Evolutionary conservation across 1,284 basidiomycete genomes (phyloP), one percentile per base, ranked within the genome.

Genomic region (Cutaneotrichosporon sp.): DNA sequence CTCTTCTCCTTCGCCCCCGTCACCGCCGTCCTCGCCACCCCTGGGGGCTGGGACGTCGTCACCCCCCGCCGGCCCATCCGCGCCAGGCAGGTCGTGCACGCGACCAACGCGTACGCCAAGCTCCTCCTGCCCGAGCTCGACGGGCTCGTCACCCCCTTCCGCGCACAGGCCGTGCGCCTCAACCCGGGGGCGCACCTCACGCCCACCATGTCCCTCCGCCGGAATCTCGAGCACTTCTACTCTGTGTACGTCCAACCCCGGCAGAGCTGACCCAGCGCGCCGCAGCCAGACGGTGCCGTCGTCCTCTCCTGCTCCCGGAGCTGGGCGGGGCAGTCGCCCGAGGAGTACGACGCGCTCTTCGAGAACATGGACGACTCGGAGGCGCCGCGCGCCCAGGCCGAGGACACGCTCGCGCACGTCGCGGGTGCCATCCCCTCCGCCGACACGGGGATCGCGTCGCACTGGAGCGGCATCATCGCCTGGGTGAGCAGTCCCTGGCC

Each of bases 391-490:
- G 22, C 7, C 7, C 47, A 49, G 25, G 33, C 59, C 16, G 38
- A 43, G 33, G 49, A 47, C 49, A 53, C 52, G 36, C 47, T 22
- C 24, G n/a, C 8, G 22, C 18, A 31, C 18, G 38, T 50, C n/a
- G 45, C 31, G 16, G 18, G 3, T 22, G 51, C 22, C 16, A 47
- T 51, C 22, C 36, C 49, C 16, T 25, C 24, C 18, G 50, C 50
- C 9, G 60, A 62, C 49, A 57, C 66, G 3, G 64, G 75, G 1
- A 64, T 71, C 20, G 73, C 72, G 13, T 71, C 71, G 50, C 65
- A 71, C 10, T 77, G 74, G 74, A 60, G 65, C 7, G 75, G 75
- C 20, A 75, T 75, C 49, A 69, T 75, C 45, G 74, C 53, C n/a
- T 54, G 69, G 65, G 50, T 36, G 13, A n/a, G 50, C 16, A n/a